These are phyloP conservation scores for Poronia punctata DNA, from an alignment of 495 filamentous ascomycete species.

Conservation along the genomic window DNA sequence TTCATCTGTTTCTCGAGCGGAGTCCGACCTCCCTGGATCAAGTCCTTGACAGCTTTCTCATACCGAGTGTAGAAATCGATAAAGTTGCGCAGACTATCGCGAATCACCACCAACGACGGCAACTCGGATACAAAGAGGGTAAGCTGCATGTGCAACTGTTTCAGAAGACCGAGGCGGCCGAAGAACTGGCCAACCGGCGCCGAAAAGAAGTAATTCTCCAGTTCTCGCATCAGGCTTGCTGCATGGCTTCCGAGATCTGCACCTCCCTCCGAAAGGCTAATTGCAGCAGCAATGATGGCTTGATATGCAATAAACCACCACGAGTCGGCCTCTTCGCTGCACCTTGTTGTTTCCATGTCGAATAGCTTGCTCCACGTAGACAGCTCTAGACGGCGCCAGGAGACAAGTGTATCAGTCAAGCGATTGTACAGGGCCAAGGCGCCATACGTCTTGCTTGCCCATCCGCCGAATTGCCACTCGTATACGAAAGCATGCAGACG, in stretches of 20 bases:
- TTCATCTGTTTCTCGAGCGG: constrained; percentile 79
- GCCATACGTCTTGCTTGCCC: constrained; percentile 74
- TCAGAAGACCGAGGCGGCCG: constrained; percentile 63
- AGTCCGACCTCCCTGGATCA: constrained; percentile 53
- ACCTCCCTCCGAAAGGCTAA: constrained; percentile 49
- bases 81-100: constrained; percentile 67
- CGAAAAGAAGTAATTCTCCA: constrained; percentile 67
- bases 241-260: constrained; percentile 56
- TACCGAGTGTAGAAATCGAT: constrained; percentile 65
- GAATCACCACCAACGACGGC: constrained; percentile 44
- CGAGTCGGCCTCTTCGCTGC: constrained; percentile 63
- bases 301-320: constrained; percentile 99
- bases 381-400: constrained; percentile 85
- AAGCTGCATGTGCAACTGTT: constrained; percentile 61
- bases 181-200: constrained; percentile 75
- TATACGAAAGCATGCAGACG: constrained; percentile 73
- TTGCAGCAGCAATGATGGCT: constrained; percentile 67
- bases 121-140: constrained; percentile 49
- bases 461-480: constrained; percentile 79
- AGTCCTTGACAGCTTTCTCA: constrained; percentile 52
- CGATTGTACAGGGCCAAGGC: constrained; percentile 61
- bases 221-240: constrained; percentile 57
- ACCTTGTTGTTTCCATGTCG: constrained; percentile 72
- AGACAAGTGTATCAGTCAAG: constrained; percentile 67
- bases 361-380: constrained; percentile 88